A percentile compares a stretch with the other conserved stretches of the same genome.
Conservation (phyloP, 1,284 basidiomycete genomes). For the Gymnopus androsaceus region DNA sequence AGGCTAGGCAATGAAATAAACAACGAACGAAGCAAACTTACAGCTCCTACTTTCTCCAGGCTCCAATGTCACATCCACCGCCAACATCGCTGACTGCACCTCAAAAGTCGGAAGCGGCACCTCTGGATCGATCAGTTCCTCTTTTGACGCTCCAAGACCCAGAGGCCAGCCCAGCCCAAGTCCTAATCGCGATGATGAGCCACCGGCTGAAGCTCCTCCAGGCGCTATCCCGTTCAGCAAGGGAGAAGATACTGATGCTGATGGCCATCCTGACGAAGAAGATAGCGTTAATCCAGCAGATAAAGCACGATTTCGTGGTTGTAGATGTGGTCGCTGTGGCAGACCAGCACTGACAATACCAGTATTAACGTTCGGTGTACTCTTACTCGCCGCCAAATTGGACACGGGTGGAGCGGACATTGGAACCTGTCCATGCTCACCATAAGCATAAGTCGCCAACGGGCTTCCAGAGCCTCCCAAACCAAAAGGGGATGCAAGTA, state of each 20-base stretch:
- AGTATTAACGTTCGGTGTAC: not conserved
- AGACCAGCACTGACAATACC: not conserved
- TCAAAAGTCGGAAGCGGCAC: conserved; percentile 78
- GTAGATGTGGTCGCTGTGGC: not conserved
- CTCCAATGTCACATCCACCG: conserved; percentile 73
- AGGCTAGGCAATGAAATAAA: conserved; percentile 6
- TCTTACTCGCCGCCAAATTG: conserved; percentile 3
- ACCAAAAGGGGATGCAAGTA: conserved; percentile 32
- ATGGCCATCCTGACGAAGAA: not conserved
- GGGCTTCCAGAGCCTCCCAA: too few relatives aligned
- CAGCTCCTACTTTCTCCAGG: conserved; percentile 85
- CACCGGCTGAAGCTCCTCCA: too few relatives aligned
- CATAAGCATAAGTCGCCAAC: too few relatives aligned
- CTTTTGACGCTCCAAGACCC: conserved; percentile 26
- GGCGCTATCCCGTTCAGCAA: too few relatives aligned
- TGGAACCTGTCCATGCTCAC: too few relatives aligned
- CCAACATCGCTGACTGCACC: conserved; percentile 81
- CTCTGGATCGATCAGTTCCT: conserved; percentile 63
- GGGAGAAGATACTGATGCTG: not conserved
- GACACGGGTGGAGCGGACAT: not conserved
- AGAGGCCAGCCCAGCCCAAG: conserved; percentile 8
- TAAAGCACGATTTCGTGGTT: conserved; percentile 5
- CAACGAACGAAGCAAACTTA: conserved; percentile 41
- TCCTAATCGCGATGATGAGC: not conserved
- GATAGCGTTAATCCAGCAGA: conserved; percentile 1